These are phyloP conservation scores for Lentinula boryana DNA, from an alignment of 768 basidiomycete species.

Conservation along the genomic window DNA sequence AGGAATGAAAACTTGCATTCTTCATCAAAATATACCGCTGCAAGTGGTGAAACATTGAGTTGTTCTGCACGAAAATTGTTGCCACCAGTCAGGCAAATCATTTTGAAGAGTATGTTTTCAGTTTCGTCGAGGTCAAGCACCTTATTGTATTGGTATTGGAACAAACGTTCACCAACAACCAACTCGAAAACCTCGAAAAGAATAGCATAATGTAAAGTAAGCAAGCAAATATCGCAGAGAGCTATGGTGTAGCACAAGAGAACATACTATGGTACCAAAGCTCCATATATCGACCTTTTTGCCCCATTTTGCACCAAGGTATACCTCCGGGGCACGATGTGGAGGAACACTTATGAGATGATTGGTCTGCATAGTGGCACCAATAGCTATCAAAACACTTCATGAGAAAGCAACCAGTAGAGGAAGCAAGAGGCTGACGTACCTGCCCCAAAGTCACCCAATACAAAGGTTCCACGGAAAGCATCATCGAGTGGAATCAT, in stretches of 20 bases:
- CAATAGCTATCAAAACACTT: no score
- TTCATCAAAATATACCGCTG: background rate
- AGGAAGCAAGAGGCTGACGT: background rate
- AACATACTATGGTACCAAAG: conserved; percentile 13
- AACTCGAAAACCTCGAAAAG: conserved; percentile 7
- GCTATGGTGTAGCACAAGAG: no score
- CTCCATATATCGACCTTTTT: conserved; percentile 13
- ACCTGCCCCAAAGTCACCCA: conserved; percentile 14
- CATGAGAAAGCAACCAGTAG: background rate
- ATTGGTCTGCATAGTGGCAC: no score
- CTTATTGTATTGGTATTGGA: background rate
- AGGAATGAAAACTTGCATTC: background rate
- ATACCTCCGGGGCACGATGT: conserved; percentile 11
- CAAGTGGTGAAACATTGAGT: background rate
- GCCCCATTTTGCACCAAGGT: conserved; percentile 9
- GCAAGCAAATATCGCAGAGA: no score
- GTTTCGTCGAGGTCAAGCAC: no score
- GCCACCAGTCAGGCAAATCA: background rate
- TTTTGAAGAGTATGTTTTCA: background rate
- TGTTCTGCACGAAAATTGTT: background rate
- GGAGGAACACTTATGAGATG: background rate
- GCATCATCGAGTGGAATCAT: conserved; percentile 5
- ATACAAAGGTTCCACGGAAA: background rate
- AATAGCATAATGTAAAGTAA: background rate
- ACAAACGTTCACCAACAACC: conserved; percentile 5